These are phyloP conservation scores for Globisporangium nodosum DNA, from an alignment of 352 stramenopile genomes.

Conservation along the genomic window DNA sequence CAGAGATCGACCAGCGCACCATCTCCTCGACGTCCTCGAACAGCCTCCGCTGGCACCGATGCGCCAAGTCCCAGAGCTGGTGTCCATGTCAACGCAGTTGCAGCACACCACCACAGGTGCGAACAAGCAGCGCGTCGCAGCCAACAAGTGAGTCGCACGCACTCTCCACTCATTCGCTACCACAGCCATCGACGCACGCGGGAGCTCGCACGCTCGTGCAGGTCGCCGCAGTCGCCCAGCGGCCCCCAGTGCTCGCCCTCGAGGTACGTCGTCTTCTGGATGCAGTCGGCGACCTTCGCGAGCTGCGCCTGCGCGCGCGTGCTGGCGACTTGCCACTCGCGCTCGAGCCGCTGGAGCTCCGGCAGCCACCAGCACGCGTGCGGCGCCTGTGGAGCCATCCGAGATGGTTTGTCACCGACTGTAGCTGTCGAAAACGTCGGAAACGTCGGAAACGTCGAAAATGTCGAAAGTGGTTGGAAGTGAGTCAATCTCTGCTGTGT, in stretches of 20 bases:
- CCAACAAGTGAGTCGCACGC: no score
- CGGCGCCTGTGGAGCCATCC: background rate
- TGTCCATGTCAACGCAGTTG: background rate
- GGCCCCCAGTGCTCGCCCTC: slow-evolving; percentile 57
- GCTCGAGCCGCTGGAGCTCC: slow-evolving; percentile 53
- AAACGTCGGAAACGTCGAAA: no score
- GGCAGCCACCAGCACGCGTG: slow-evolving; percentile 62
- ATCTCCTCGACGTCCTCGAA: slow-evolving; percentile 42
- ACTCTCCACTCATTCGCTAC: no score
- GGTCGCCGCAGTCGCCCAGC: slow-evolving; percentile 34
- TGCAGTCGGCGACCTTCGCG: slow-evolving; percentile 53
- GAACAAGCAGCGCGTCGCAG: no score
- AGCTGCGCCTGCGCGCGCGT: slow-evolving; percentile 53
- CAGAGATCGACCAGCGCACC: slow-evolving; percentile 17
- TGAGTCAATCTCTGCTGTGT: no score
- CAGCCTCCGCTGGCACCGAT: slow-evolving; percentile 53
- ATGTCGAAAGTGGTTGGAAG: no score
- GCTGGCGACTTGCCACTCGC: slow-evolving; percentile 51
- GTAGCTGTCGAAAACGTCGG: background rate
- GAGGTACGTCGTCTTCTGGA: slow-evolving; percentile 75
- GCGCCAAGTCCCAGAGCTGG: slow-evolving; percentile 70
- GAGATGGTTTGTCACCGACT: background rate
- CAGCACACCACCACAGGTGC: no score
- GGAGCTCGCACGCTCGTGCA: slow-evolving; percentile 43
- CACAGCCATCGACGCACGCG: slow-evolving; percentile 25